Conservation (phyloP, 768 basidiomycete genomes). For the Ephemerocybe angulata region DNA sequence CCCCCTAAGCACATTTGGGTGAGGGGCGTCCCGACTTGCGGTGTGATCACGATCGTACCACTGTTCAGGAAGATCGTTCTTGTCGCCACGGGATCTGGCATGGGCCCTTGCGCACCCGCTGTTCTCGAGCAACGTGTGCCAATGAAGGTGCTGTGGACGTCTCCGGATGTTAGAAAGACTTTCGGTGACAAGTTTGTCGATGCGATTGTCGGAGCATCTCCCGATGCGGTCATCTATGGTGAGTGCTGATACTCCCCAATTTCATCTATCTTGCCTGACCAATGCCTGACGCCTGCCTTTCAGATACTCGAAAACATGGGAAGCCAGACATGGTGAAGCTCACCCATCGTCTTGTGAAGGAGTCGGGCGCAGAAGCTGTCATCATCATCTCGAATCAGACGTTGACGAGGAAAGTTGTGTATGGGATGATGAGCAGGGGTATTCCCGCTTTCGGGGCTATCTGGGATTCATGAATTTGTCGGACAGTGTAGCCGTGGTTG, state of each 20-base stretch:
- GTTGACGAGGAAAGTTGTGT: conserved; percentile 53
- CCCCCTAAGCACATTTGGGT: conserved; percentile 56
- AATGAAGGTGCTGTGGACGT: conserved; percentile 58
- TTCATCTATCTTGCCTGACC: background rate
- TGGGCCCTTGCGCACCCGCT: conserved; percentile 57
- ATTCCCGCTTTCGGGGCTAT: conserved; percentile 63
- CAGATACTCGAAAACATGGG: conserved; percentile 43
- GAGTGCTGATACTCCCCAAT: conserved; percentile 12
- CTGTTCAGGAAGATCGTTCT: conserved; percentile 54
- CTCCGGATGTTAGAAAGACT: conserved; percentile 56
- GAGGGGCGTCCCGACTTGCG: conserved; percentile 53
- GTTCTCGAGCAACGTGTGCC: conserved; percentile 50
- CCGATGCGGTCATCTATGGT: conserved; percentile 59
- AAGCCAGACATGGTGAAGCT: conserved; percentile 49
- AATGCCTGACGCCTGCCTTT: background rate
- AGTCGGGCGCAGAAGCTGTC: conserved; percentile 52
- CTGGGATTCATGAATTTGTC: conserved; percentile 56
- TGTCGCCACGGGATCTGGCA: conserved; percentile 57
- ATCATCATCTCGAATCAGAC: conserved; percentile 58
- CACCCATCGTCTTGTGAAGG: conserved; percentile 42
- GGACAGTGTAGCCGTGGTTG: too few relatives aligned
- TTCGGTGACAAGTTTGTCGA: conserved; percentile 62
- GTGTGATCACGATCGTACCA: conserved; percentile 51
- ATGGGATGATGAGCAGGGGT: conserved; percentile 56
- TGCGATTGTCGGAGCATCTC: conserved; percentile 47